Evolutionary conservation across 2,329 filamentous ascomycete genomes (phyloP).

Genomic region (Pseudogymnoascus sp.): DNA sequence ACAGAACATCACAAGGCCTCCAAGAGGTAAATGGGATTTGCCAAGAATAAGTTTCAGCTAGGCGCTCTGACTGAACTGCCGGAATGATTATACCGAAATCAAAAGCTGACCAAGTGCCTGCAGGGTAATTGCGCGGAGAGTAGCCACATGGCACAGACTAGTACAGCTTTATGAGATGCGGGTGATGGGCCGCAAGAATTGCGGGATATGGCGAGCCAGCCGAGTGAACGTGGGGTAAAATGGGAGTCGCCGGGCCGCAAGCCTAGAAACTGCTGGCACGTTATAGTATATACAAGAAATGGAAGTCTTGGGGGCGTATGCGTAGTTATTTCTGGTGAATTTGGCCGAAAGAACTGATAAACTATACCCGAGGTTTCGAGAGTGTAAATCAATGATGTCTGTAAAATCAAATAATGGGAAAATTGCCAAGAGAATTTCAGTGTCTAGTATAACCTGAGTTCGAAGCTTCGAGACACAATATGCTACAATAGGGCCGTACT

Average conservation of each 20-base stretch:
- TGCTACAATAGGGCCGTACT: not conserved
- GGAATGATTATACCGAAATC: not conserved
- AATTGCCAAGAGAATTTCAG: not conserved
- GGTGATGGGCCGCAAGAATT: not conserved
- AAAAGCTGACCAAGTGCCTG: not conserved
- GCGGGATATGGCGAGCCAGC: not conserved
- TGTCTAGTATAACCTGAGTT: not conserved
- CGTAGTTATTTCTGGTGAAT: not conserved
- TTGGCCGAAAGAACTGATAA: not conserved
- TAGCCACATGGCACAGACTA: not conserved
- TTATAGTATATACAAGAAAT: not conserved
- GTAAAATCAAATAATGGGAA: not conserved
- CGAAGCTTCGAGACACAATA: not conserved
- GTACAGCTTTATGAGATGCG: not conserved
- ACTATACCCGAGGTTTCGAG: not conserved
- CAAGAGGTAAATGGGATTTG: not conserved
- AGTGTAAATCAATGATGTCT: not conserved
- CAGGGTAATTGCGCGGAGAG: not conserved
- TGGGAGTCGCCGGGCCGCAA: not conserved
- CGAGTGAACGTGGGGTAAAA: not conserved
- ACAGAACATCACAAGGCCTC: not conserved
- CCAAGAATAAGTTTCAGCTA: not conserved
- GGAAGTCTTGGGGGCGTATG: not conserved
- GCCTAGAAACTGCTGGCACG: not conserved
- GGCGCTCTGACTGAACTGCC: not conserved